Base-by-base conservation (phyloP, 371 early-diverging fungal genomes). In the Circinella umbellata region DNA sequence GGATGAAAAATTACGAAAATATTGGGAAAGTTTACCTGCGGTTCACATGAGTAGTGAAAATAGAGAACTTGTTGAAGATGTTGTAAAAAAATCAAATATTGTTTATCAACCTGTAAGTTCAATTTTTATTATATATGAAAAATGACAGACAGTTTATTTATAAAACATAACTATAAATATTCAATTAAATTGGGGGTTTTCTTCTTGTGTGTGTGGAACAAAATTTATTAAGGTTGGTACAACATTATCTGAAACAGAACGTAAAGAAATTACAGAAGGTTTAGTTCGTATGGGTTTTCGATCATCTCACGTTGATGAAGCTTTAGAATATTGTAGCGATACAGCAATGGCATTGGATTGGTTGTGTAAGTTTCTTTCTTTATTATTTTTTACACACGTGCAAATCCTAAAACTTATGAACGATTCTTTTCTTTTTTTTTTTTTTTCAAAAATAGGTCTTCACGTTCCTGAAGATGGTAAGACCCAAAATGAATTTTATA, bases 401-500 rank as follows among this genome's bases (percentile, higher is more conserved):
- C 27, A 7, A 27, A 34, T 34, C 9, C 2, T 27, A 18, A 11
- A 5, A 34, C 6, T 57, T 57, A 57, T 18, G 37, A 9, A 11
- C 1, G 42, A 42, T 42, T 42, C 11, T 42, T 6, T 42, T 39
- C 10, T 47, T 27, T 49, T 27, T 38, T 64, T 11, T 49, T 27
- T 53, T 36, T 13, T 51, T n/a, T 4, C 1, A n/a, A 51, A 4
- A n/a, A 36, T 74, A 89, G 89, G 89, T 68, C 70, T 94, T 37
- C 92, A 96, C 76, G 93, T 96, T 11, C 95, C 96, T 38, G 96
- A 96, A 70, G 94, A 93, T 75, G 85, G 85, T 85, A 78, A 63
- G 18, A 35, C 27, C n/a, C n/a, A 35, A 10, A 8, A 0, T 27
- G 38, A 7, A 47, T 48, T 49, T 49, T 38, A 13, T 55, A 20